Evolutionary conservation across 345 rosid genomes (phyloP), one percentile per base, ranked within the genome.

Genomic region (Hibiscus mutabilis): DNA sequence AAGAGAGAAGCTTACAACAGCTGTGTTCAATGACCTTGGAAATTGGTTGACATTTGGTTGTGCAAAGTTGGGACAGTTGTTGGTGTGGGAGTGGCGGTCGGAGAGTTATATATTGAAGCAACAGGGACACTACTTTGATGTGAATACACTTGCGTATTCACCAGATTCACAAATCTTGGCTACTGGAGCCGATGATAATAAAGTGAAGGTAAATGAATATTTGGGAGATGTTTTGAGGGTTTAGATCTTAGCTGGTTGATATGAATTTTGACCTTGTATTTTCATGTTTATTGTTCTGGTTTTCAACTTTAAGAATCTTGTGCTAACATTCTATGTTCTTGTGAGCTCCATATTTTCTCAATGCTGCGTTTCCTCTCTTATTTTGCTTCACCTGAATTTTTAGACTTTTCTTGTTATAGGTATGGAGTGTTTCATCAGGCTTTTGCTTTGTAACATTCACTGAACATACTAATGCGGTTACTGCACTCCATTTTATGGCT

Each of bases 111-210:
- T 95, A 82, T 70, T 92, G 82, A 95, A 92, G 88, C 99, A 95
- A 73, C 97, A 95, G 78, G 99, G 99, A n/a, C 99, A 95, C 76
- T 95, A 86, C 77, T 92, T 92, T 77, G 99, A 72, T 92, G 96
- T 19, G 9, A 35, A 35, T 35, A 35, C 40, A 5, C 37, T 33
- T 7, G 40, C 40, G 6, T 37, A 37, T 37, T 37, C 42, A 9
- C 42, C 42, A 8, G 10, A 37, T 7, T 37, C 42, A 0, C 42
- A 37, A 37, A 10, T 37, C 42, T 37, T 37, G 42, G 42, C 42
- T 7, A 37, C 42, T 11, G 42, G 10, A 37, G 10, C 42, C 99
- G 97, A 95, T 74, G 99, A 95, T 84, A 91, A 92, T 78, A 95
- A 95, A 95, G 89, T 95, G 81, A 92, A 95, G 97, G 99, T 92